These are phyloP conservation scores for Capsicum rhomboideum DNA, from an alignment of 257 asterid species.

Conservation along the genomic window DNA sequence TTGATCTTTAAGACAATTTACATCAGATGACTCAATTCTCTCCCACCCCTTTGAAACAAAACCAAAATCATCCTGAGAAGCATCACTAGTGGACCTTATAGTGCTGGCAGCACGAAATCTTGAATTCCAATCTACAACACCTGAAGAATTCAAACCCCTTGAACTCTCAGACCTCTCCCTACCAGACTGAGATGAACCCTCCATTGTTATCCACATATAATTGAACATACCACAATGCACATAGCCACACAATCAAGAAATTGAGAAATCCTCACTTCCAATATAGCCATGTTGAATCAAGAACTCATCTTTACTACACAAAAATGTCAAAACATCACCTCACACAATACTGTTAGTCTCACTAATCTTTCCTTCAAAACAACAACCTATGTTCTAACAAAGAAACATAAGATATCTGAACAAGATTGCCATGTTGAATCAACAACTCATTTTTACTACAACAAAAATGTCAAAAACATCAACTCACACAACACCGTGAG, in stretches of 20 bases:
- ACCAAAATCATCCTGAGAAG: slow-evolving; percentile 49
- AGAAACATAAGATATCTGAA: not conserved
- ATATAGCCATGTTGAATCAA: slow-evolving; percentile 37
- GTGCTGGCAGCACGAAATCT: slow-evolving; percentile 31
- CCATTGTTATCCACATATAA: slow-evolving; percentile 46
- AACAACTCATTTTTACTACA: slow-evolving; percentile 23
- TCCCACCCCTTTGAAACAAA: slow-evolving; percentile 39
- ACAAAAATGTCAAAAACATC: not conserved
- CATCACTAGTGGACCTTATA: slow-evolving; percentile 14
- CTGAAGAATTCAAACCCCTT: slow-evolving; percentile 51
- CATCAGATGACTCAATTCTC: slow-evolving; percentile 16
- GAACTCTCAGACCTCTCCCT: slow-evolving; percentile 71
- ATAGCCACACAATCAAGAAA: slow-evolving; percentile 11
- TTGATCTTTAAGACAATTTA: slow-evolving; percentile 18
- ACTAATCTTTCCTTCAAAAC: not conserved
- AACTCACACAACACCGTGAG: not conserved
- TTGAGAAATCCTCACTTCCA: slow-evolving; percentile 16
- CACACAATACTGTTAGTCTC: not conserved
- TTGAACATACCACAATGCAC: slow-evolving; percentile 9
- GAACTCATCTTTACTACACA: slow-evolving; percentile 18
- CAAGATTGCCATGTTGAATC: slow-evolving; percentile 10
- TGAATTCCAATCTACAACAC: slow-evolving; percentile 38
- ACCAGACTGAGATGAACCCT: slow-evolving; percentile 76
- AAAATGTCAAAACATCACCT: not conserved
- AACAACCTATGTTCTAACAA: not conserved